Evolutionary conservation across 495 filamentous ascomycete genomes (phyloP).

Genomic region (Clohesyomyces aquaticus): DNA sequence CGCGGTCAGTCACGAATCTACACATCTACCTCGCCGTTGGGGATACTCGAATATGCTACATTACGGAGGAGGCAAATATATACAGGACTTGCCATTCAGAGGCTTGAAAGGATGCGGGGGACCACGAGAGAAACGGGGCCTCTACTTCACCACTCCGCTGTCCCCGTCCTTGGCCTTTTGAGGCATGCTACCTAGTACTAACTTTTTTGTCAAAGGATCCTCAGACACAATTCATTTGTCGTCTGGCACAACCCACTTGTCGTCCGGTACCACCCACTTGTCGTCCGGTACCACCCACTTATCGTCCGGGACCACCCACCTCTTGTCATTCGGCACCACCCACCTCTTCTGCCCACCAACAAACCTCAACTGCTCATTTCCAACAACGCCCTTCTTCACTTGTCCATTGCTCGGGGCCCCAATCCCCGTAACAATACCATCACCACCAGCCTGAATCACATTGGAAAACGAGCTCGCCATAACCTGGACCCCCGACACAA

Average conservation of each 20-base stretch:
- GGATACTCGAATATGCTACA: too few species aligned
- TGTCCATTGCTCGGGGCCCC: slow-evolving; percentile 46
- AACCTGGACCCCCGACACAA: slow-evolving; percentile 55
- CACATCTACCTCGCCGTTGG: too few species aligned
- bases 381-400: slow-evolving; percentile 51
- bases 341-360: slow-evolving; percentile 28
- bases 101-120: too few species aligned
- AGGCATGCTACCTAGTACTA: not conserved
- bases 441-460: slow-evolving; percentile 50
- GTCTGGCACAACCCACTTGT: not conserved
- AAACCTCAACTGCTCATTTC: slow-evolving; percentile 51
- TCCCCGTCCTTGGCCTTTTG: not conserved
- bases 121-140: too few species aligned
- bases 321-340: slow-evolving; percentile 9
- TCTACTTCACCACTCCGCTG: not conserved
- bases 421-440: slow-evolving; percentile 49
- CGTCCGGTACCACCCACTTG: not conserved
- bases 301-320: slow-evolving; percentile 17
- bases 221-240: not conserved
- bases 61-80: too few species aligned
- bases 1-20: too few species aligned
- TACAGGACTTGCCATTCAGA: too few species aligned
- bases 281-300: not conserved
- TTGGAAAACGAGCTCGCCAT: slow-evolving; percentile 53
- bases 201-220: not conserved